These are phyloP conservation scores for Microthlaspi erraticum DNA, from an alignment of 345 rosid species.

Conservation along the genomic window DNA sequence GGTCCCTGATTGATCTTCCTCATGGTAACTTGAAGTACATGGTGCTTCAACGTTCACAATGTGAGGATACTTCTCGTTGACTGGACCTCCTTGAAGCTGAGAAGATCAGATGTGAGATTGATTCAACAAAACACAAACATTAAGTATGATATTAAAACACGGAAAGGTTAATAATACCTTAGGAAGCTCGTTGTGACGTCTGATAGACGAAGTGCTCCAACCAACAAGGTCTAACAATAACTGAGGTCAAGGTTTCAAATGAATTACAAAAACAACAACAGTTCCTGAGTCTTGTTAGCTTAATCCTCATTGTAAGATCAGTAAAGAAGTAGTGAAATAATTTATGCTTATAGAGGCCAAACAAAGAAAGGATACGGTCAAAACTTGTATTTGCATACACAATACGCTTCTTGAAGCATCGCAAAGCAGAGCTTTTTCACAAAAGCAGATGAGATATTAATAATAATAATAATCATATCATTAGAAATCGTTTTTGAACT, in stretches of 20 bases:
- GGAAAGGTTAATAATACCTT: slow-evolving; percentile 50
- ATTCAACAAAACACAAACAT: slow-evolving; percentile 22
- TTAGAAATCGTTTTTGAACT: slow-evolving; percentile 21
- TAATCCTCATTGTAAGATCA: neutral
- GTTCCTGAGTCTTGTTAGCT: neutral
- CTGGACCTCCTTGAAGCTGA: slow-evolving; percentile 55
- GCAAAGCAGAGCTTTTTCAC: slow-evolving; percentile 79
- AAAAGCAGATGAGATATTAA: slow-evolving; percentile 19
- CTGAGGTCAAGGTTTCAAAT: slow-evolving; percentile 57
- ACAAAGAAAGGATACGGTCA: slow-evolving; percentile 73
- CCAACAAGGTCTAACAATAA: slow-evolving; percentile 71
- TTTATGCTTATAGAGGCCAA: neutral
- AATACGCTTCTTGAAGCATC: slow-evolving; percentile 72
- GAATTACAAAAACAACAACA: slow-evolving; percentile 5
- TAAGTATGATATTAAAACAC: neutral
- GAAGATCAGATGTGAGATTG: slow-evolving; percentile 20
- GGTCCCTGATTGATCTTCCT: slow-evolving; percentile 44
- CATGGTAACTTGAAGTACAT: slow-evolving; percentile 32
- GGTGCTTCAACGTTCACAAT: slow-evolving; percentile 55
- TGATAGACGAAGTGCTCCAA: slow-evolving; percentile 91
- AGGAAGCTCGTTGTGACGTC: slow-evolving; percentile 69
- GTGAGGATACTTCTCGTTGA: slow-evolving; percentile 65
- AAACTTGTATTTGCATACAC: slow-evolving; percentile 79
- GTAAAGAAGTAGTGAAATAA: slow-evolving; percentile 14
- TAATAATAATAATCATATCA: neutral